Evolutionary conservation across 1,284 basidiomycete species (phyloP).

Genomic region (Papiliotrema nemorosa): DNA sequence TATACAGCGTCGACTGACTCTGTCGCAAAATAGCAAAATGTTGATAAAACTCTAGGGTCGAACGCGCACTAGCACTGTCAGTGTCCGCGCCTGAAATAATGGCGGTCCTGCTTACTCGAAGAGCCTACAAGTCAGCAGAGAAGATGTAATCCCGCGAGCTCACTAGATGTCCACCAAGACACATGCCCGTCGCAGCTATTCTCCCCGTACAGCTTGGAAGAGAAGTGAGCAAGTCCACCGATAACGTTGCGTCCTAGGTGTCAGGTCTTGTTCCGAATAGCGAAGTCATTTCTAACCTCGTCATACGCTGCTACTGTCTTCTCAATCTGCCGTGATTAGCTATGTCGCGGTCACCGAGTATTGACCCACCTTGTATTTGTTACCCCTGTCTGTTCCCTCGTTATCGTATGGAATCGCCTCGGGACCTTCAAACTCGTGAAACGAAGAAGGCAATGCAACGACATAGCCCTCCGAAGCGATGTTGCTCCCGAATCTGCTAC

Average conservation of each 20-base stretch:
- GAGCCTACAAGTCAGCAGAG: slow-evolving; percentile 48
- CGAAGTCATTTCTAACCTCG: slow-evolving; percentile 56
- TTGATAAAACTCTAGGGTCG: slow-evolving; percentile 72
- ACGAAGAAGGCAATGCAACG: slow-evolving; percentile 51
- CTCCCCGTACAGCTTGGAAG: slow-evolving; percentile 81
- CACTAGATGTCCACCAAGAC: slow-evolving; percentile 55
- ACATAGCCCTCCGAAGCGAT: slow-evolving; percentile 74
- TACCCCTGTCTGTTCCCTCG: slow-evolving; percentile 86
- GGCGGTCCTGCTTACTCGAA: slow-evolving; percentile 51
- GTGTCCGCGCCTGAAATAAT: background rate
- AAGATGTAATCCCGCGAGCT: slow-evolving; percentile 17
- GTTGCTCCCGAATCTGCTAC: slow-evolving; percentile 70
- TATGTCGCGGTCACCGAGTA: background rate
- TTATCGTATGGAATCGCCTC: slow-evolving; percentile 80
- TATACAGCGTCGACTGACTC: slow-evolving; percentile 53
- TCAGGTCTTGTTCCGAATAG: background rate
- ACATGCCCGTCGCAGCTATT: slow-evolving; percentile 61
- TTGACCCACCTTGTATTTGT: slow-evolving; percentile 70
- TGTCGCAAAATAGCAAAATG: slow-evolving; percentile 90
- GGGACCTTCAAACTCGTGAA: slow-evolving; percentile 85
- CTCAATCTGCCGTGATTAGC: slow-evolving; percentile 59
- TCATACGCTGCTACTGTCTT: slow-evolving; percentile 79
- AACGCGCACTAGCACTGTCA: slow-evolving; percentile 79
- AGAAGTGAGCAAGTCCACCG: slow-evolving; percentile 68
- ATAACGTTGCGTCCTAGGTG: slow-evolving; percentile 67